Conservation (phyloP, 768 basidiomycete genomes). For the Leccinum arenicola region DNA sequence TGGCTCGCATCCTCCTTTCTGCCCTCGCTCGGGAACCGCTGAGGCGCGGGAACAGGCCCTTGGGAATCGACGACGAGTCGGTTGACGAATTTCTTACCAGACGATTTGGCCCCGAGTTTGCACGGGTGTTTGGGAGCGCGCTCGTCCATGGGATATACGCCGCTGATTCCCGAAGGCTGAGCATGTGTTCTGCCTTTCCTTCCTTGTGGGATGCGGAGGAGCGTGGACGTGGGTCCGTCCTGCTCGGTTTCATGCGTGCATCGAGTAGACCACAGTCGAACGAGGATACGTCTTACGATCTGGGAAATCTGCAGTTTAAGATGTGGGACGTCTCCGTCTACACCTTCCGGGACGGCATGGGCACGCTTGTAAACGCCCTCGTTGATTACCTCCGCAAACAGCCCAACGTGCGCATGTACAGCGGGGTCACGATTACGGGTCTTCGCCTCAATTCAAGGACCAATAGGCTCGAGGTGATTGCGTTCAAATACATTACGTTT, state of each 20-base stretch:
- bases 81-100: conserved; percentile 75
- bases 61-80: conserved; percentile 61
- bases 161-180: conserved; percentile 72
- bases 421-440: conserved; percentile 38
- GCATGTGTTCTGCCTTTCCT: conserved; percentile 76
- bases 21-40: conserved; percentile 61
- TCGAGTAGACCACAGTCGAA: conserved; percentile 6
- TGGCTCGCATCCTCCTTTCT: conserved; percentile 47
- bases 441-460: conserved; percentile 34
- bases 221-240: conserved; percentile 64
- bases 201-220: conserved; percentile 68
- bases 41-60: conserved; percentile 40
- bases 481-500: conserved; percentile 1
- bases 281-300: conserved; percentile 35
- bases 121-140: conserved; percentile 73
- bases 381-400: conserved; percentile 40
- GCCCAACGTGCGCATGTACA: conserved; percentile 58
- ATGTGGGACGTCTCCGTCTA: conserved; percentile 72
- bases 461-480: conserved; percentile 45
- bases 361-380: conserved; percentile 60
- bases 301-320: conserved; percentile 45
- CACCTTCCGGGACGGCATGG: conserved; percentile 77
- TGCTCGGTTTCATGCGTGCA: conserved; percentile 51
- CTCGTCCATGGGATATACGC: conserved; percentile 94
- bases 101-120: conserved; percentile 70